These are phyloP conservation scores for Pseudogymnoascus sp. DNA, from an alignment of 2,329 filamentous ascomycete genomes.

Conservation along the genomic window DNA sequence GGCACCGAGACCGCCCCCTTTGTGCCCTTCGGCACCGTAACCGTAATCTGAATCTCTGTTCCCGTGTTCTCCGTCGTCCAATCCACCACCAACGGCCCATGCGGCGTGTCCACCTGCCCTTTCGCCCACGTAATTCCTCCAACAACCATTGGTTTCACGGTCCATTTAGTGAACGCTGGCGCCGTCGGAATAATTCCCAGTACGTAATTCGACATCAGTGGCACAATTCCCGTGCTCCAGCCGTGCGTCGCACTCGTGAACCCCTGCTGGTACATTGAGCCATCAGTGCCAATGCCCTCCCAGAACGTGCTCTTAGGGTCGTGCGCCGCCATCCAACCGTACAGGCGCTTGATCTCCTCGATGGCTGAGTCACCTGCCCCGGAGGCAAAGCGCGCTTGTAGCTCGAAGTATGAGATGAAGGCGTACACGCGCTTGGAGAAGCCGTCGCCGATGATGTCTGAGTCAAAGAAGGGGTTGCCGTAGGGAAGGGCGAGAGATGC, in stretches of 20 bases:
- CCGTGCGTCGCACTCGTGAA: conserved; percentile 44
- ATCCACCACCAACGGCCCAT: conserved; percentile 30
- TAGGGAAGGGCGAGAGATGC: conserved; percentile 31
- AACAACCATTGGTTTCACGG: conserved; percentile 30
- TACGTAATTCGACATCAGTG: conserved; percentile 37
- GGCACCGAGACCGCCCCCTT: conserved; percentile 21
- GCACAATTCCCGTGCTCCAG: conserved; percentile 43
- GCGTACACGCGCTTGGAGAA: conserved; percentile 41
- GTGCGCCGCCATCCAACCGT: conserved; percentile 40
- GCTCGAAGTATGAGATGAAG: conserved; percentile 46
- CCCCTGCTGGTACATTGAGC: conserved; percentile 35
- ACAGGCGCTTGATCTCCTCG: conserved; percentile 39
- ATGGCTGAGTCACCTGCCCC: conserved; percentile 31
- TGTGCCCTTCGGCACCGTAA: conserved; percentile 25
- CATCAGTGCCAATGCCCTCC: conserved; percentile 41
- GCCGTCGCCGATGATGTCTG: conserved; percentile 29
- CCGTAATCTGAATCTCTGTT: conserved; percentile 24
- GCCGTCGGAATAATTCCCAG: conserved; percentile 38
- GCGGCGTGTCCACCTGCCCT: conserved; percentile 36
- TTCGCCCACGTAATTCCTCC: conserved; percentile 35
- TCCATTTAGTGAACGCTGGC: conserved; percentile 37
- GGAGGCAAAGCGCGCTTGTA: conserved; percentile 38
- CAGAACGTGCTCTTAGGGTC: conserved; percentile 42
- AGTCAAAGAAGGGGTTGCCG: conserved; percentile 46
- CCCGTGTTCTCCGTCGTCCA: conserved; percentile 28